These are phyloP conservation scores for Fusarium agapanthi DNA, from an alignment of 2,329 filamentous ascomycete genomes.

Conservation along the genomic window DNA sequence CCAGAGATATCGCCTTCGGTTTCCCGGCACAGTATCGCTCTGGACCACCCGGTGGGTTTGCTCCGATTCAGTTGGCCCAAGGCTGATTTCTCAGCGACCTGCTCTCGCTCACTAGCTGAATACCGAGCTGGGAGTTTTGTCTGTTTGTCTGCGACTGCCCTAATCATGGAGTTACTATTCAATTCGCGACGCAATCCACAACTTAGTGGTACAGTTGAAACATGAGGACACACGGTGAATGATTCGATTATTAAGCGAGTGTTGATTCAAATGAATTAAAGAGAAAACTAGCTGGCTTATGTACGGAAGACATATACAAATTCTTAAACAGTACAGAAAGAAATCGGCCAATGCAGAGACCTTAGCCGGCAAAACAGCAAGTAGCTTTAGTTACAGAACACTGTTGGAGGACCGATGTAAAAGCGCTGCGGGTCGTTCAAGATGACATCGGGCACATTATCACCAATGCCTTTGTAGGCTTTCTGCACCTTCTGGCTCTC, in stretches of 20 bases:
- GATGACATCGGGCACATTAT: neutral
- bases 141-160: accelerated
- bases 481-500: neutral
- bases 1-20: accelerated
- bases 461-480: accelerated
- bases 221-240: neutral
- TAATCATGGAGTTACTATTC: accelerated
- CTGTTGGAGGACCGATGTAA: neutral
- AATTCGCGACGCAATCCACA: accelerated
- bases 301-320: accelerated
- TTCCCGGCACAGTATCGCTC: neutral
- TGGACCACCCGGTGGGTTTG: neutral
- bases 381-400: neutral
- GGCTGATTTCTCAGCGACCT: neutral
- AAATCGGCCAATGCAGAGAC: accelerated
- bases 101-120: accelerated
- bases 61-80: accelerated
- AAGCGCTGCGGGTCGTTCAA: neutral
- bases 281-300: neutral
- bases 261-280: accelerated
- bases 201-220: accelerated
- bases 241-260: accelerated
- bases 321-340: neutral
- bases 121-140: accelerated
- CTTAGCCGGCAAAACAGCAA: accelerated